Conservation (phyloP, 176 grass and related monocot genomes). For the Phoenix dactylifera region DNA sequence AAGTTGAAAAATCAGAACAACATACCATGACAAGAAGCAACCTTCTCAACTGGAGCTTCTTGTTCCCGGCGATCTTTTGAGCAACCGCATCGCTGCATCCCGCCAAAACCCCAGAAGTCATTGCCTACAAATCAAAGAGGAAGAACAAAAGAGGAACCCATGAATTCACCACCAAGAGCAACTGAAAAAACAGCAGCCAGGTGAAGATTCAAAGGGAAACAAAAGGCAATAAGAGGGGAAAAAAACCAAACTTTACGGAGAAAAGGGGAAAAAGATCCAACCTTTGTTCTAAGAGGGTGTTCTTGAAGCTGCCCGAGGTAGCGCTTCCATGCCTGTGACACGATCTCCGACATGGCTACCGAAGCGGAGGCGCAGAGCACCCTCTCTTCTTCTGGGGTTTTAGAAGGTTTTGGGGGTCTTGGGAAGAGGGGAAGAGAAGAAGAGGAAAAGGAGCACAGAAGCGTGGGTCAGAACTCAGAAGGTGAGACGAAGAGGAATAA, state of each 20-base stretch:
- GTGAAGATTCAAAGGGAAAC: not conserved
- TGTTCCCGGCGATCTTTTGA: slow-evolving; percentile 31
- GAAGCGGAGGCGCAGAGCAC: too few species aligned
- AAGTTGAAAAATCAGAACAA: not conserved
- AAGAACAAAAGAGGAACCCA: too few species aligned
- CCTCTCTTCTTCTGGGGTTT: too few species aligned
- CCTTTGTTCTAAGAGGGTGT: slow-evolving; percentile 18
- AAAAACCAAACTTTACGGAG: not conserved
- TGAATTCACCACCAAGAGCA: not conserved
- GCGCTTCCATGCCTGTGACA: slow-evolving; percentile 1
- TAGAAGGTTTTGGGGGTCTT: too few species aligned
- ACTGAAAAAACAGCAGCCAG: not conserved
- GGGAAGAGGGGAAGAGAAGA: too few species aligned
- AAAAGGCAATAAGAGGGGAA: not conserved
- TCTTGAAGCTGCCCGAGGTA: slow-evolving; percentile 6
- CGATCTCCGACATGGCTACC: slow-evolving; percentile 11
- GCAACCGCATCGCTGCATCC: slow-evolving; percentile 34
- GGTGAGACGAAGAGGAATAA: too few species aligned
- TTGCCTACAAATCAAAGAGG: slow-evolving; percentile 16
- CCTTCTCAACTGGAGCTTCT: slow-evolving; percentile 40
- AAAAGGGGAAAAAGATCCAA: not conserved
- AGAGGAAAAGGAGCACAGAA: too few species aligned
- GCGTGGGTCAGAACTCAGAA: too few species aligned
- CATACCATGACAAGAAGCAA: slow-evolving; percentile 37
- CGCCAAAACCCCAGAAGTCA: slow-evolving; percentile 29